Conservation (phyloP, 169 alveolate species). For the Cyclospora cayetanensis region DNA sequence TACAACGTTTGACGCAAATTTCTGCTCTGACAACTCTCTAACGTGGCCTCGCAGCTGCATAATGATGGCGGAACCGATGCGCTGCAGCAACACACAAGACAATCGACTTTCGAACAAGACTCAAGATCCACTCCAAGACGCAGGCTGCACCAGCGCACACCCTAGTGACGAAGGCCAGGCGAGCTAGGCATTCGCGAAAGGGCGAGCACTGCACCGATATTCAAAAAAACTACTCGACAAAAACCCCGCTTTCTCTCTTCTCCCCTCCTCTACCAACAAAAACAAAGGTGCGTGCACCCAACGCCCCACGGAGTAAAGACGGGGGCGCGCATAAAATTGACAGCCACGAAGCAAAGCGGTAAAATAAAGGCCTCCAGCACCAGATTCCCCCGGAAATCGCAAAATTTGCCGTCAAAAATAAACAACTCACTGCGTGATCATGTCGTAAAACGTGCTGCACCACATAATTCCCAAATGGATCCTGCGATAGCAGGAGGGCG, state of each 20-base stretch:
- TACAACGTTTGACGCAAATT: constrained; percentile 94
- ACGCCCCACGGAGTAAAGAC: not conserved
- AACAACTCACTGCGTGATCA: constrained; percentile 74
- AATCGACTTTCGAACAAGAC: not conserved
- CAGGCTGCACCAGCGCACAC: not conserved
- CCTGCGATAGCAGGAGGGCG: constrained; percentile 88
- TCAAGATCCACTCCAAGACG: not conserved
- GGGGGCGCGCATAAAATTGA: not conserved
- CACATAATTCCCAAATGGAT: constrained; percentile 96
- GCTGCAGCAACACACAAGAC: constrained; percentile 12
- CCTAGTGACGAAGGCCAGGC: not conserved
- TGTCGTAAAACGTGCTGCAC: constrained; percentile 87
- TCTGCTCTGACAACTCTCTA: constrained; percentile 88
- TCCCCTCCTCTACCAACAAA: too few species aligned
- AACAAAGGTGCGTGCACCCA: not conserved
- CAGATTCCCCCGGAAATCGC: not conserved
- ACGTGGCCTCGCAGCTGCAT: constrained; percentile 81
- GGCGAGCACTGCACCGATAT: too few species aligned
- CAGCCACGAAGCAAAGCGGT: not conserved
- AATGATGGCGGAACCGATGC: not conserved
- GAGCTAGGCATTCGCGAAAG: too few species aligned
- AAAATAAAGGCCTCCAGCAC: not conserved
- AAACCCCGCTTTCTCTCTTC: too few species aligned
- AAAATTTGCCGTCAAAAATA: constrained; percentile 42
- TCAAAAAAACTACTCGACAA: too few species aligned